Conservation (phyloP, 352 stramenopile species). For the Pythium pyrilobum region DNA sequence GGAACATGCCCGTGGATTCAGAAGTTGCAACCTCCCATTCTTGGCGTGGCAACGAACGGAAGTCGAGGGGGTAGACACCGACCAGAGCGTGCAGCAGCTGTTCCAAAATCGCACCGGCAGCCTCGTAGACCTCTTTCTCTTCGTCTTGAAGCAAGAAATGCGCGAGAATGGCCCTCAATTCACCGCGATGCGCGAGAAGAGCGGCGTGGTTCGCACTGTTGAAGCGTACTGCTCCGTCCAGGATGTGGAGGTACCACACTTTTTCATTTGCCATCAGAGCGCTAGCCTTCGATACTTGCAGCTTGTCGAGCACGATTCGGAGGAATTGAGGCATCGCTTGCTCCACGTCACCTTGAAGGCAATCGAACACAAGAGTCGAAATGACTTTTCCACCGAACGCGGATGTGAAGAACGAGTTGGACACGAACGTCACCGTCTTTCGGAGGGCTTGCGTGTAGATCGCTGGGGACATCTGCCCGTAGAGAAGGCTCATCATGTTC, state of each 20-base stretch:
- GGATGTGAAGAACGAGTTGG: slow-evolving; percentile 57
- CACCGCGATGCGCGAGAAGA: slow-evolving; percentile 31
- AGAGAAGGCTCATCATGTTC: slow-evolving; percentile 58
- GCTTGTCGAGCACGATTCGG: slow-evolving; percentile 39
- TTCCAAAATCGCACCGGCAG: slow-evolving; percentile 33
- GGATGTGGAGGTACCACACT: slow-evolving; percentile 53
- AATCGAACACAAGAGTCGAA: slow-evolving; percentile 44
- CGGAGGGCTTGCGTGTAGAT: slow-evolving; percentile 49
- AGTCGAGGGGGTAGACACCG: slow-evolving; percentile 53
- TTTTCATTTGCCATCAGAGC: slow-evolving; percentile 58
- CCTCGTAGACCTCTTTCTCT: slow-evolving; percentile 56
- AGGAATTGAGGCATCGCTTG: slow-evolving; percentile 39
- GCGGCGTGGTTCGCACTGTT: slow-evolving; percentile 23
- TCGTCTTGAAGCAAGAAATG: slow-evolving; percentile 42
- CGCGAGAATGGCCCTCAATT: slow-evolving; percentile 36
- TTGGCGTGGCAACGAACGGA: slow-evolving; percentile 42
- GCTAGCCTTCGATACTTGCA: slow-evolving; percentile 28
- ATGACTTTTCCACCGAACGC: slow-evolving; percentile 57
- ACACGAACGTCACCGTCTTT: slow-evolving; percentile 51
- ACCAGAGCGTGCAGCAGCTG: slow-evolving; percentile 42
- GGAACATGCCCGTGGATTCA: slow-evolving; percentile 38
- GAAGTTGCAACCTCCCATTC: slow-evolving; percentile 41
- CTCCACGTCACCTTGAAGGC: slow-evolving; percentile 36
- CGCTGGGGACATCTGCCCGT: slow-evolving; percentile 51
- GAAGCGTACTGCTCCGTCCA: slow-evolving; percentile 46